phyloP scores from a whole-genome alignment of 495 filamentous ascomycete genomes.

The Aspergillus biplanus region DNA sequence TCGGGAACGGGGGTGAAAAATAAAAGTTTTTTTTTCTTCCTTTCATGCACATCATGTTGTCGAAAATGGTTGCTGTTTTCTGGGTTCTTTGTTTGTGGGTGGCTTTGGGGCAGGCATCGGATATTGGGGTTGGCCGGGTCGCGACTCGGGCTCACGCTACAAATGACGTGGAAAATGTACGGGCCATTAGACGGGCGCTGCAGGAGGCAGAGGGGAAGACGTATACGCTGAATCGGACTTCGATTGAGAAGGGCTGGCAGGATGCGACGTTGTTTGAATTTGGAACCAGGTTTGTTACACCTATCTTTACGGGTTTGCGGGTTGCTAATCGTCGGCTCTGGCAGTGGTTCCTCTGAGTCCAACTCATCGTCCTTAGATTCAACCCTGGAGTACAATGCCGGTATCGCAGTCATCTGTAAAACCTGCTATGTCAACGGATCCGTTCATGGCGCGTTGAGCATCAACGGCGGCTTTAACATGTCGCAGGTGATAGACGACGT shows the following conservation, averaged over 20 bases:
- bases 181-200: conserved; percentile 9
- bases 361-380: background rate
- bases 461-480: background rate
- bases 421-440: conserved; percentile 13
- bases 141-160: background rate
- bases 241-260: conserved; percentile 1
- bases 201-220: background rate
- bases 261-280: conserved; percentile 7
- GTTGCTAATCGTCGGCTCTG: background rate
- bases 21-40: too few species aligned
- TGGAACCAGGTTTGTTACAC: conserved; percentile 1
- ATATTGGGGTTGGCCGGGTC: background rate
- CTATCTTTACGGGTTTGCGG: background rate
- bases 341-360: background rate
- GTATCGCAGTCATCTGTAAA: conserved; percentile 8
- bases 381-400: background rate
- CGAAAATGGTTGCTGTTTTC: background rate
- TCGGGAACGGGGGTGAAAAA: too few species aligned
- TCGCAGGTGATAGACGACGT: conserved; percentile 5
- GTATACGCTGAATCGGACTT: conserved; percentile 1
- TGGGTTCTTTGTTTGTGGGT: background rate
- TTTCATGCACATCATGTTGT: too few species aligned
- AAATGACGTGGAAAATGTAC: background rate
- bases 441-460: conserved; percentile 1
- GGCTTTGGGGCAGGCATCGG: background rate